Evolutionary conservation across 2,329 filamentous ascomycete genomes (phyloP), one percentile per base, ranked within the genome.

Genomic region (Ramularia endophylla): DNA sequence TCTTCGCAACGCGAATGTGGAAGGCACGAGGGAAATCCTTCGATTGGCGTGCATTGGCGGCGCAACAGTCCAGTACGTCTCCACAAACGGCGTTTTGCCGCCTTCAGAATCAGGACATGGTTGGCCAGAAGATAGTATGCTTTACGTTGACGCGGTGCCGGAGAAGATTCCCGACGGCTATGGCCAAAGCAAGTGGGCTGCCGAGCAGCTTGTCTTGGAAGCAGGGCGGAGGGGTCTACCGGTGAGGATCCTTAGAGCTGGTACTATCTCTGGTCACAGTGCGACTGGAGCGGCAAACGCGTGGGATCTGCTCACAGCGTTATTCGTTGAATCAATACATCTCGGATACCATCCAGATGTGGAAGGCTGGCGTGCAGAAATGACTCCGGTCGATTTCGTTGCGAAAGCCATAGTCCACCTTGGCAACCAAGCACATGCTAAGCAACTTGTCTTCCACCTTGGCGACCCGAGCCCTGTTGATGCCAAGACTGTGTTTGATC

Each of bases 321-420:
- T 90, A 41, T 73, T 89, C 18, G 81, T 88, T 1, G 85, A 89
- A 59, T 88, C 85, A 0, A 72, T 89, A 27, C 79, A 83, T 38
- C 71, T 89, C 3, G 84, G 84, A 5, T 75, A 77, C 51, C 77
- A 77, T 1, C 85, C 85, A 0, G 73, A 85, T 39, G 79, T 88
- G 3, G 73, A 82, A 36, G 80, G 80, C 30, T 90, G 85, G 85
- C 77, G 81, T 36, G 77, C 83, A 1, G 85, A 90, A 65, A 89
- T 89, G 85, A 88, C 85, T 0, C 85, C 85, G 0, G 85, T 87
- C 11, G 85, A 90, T 62, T 88, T 86, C 55, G 83, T 88, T 44
- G 85, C 80, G 64, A 80, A 79, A 48, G 79, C 83, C 3, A 85
- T 90, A 50, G 68, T 85, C 17, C 78, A 83, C 13, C 73, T 89